Evolutionary conservation across 2,329 filamentous ascomycete genomes (phyloP).

Genomic region (Ophiocordyceps polyrhachis-furcata): DNA sequence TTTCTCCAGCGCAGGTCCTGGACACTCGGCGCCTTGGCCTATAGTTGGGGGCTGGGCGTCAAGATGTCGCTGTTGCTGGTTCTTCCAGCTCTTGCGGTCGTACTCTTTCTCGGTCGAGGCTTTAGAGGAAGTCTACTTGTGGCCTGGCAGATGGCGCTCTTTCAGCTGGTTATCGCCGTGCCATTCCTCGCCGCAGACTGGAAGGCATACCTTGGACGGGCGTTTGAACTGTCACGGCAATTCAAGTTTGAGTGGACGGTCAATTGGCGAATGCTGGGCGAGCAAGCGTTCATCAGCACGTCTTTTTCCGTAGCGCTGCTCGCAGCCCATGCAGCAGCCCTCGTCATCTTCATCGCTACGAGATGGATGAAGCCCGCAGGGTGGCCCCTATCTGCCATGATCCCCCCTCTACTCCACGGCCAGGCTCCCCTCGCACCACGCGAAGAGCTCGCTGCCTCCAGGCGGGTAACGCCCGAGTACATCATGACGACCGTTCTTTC

Average conservation of each 20-base stretch:
- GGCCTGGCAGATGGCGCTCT: slow-evolving; percentile 51
- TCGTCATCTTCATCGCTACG: slow-evolving; percentile 44
- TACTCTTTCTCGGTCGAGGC: slow-evolving; percentile 58
- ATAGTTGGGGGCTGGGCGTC: slow-evolving; percentile 65
- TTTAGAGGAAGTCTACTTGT: slow-evolving; percentile 46
- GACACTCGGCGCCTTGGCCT: slow-evolving; percentile 53
- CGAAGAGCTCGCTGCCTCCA: slow-evolving; percentile 38
- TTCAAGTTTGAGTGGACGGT: slow-evolving; percentile 98
- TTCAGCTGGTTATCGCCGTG: slow-evolving; percentile 49
- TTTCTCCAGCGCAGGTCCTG: slow-evolving; percentile 57
- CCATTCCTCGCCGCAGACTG: slow-evolving; percentile 54
- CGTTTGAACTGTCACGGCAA: slow-evolving; percentile 78
- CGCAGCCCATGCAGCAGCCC: slow-evolving; percentile 41
- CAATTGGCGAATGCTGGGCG: slow-evolving; percentile 92
- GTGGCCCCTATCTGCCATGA: slow-evolving; percentile 36
- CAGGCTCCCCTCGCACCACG: slow-evolving; percentile 24
- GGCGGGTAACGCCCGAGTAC: slow-evolving; percentile 48
- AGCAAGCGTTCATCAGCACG: slow-evolving; percentile 54
- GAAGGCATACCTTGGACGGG: slow-evolving; percentile 55
- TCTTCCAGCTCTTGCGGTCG: slow-evolving; percentile 59
- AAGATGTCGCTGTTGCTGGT: slow-evolving; percentile 87
- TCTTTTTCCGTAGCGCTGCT: slow-evolving; percentile 52
- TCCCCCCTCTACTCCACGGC: slow-evolving; percentile 22
- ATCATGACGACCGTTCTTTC: slow-evolving; percentile 60
- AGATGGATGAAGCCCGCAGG: slow-evolving; percentile 56